Evolutionary conservation across 495 filamentous ascomycete species (phyloP), one percentile per base, ranked within the genome.

Genomic region (Thermochaetoides thermophila): DNA sequence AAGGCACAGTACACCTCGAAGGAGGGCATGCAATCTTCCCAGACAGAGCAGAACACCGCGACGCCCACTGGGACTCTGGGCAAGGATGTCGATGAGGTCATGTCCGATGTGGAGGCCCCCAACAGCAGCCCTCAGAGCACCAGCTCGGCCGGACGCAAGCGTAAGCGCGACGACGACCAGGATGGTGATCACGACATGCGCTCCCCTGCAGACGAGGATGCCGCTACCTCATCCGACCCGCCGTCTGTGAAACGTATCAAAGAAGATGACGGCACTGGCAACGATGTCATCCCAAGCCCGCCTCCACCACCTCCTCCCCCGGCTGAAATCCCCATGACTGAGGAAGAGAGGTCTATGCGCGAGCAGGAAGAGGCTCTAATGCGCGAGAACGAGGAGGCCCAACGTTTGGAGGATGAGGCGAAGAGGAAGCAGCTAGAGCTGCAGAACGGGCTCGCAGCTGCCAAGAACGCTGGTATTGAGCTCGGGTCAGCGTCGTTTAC

Each of bases 141-240:
- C 23, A 38, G 40, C 12, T 38, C 40, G 0, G 38, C 37, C 6
- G 58, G 64, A 17, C 57, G 71, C 15, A 84, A 84, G 55, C 69
- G 79, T 11, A 81, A 80, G 53, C 61, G 73, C 21, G 46, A 63
- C n/a, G 58, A 56, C 9, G 46, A 44, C 2, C 50, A 52, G 19
- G 27, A 34, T 13, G 22, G 31, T 17, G 55, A 56, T 13, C 44
- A 44, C 4, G 49, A 50, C 1, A 46, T 36, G 7, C 45, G 40
- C 9, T 54, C 37, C 11, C 54, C 54, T 21, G 51, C 44, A 1
- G 6, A 6, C 6, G 45, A 46, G 10, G 36, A 48, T 5, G 31
- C 7, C 5, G 30, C 25, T 21, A 53, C 59, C 1, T 45, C 56
- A 4, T 60, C 63, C 17, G 68, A 67, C 40, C 55, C 54, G 1